Base-by-base conservation (phyloP, 202 grass and related monocot species). In the Cymbopogon flexuosus region DNA sequence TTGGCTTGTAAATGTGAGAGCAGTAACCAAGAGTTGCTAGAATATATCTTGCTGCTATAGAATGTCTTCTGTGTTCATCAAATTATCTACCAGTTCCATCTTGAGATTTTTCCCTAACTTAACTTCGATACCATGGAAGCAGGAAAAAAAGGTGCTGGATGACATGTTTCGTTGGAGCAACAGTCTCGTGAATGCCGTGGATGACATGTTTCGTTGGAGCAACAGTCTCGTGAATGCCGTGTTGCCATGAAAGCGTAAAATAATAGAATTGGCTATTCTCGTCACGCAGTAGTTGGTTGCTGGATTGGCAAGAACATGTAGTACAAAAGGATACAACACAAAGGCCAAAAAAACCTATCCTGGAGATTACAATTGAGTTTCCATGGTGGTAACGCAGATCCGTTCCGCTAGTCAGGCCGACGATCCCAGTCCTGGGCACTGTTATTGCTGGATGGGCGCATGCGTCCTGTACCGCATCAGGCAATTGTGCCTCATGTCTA, bases 391-490 rank as follows among this genome's bases (percentile, higher is more conserved):
- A 11, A 23, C 9, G 1, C 52, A 3, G 19, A 23, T 58, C 56
- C 8, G 3, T 58, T 58, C 54, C 1, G 0, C 19, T 23, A 58
- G 23, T 8, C 54, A 23, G 8, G 19, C 8, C 8, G 9, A 58
- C 54, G 9, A 58, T 22, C 54, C 54, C 9, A 58, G 1, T 58
- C 54, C 19, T 11, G 19, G 19, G 19, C 54, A 23, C 19, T 3
- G 3, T 22, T 23, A 23, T 0, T 23, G 52, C n/a, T 0, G 8
- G 8, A 11, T 58, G 9, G 54, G 19, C 19, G 54, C 54, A 58
- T 1, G 0, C 8, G 0, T 58, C 0, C n/a, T 21, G 8, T 10
- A 58, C 0, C 2, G 19, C 21, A 57, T 56, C 54, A 0, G 9
- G 19, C 54, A 58, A 19, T 8, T 8, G 0, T 0, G 3, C 54